Evolutionary conservation across 306 rosid genomes (phyloP).

Genomic region (Casuarina cunninghamiana): DNA sequence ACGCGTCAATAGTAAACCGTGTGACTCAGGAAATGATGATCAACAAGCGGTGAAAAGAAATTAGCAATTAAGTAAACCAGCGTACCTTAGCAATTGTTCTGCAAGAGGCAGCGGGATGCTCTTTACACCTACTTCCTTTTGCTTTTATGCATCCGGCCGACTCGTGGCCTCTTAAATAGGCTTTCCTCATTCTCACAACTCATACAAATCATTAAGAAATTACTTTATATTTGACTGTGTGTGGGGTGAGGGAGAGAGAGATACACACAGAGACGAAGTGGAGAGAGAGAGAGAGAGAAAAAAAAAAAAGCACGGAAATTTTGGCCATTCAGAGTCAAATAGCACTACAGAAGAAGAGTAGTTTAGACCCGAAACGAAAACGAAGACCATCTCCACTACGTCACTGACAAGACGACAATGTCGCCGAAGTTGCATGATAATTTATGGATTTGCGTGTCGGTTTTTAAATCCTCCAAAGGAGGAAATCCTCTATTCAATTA

Average conservation of each 20-base stretch:
- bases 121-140: slow-evolving; percentile 20
- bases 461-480: neutral
- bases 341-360: neutral
- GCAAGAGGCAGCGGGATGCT: slow-evolving; percentile 1
- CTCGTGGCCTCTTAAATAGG: slow-evolving; percentile 28
- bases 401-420: neutral
- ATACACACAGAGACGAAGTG: too few relatives aligned
- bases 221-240: neutral
- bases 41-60: neutral
- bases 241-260: neutral
- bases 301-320: neutral
- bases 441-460: neutral
- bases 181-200: neutral
- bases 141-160: slow-evolving; percentile 7
- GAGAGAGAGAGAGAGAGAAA: neutral
- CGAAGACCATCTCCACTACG: neutral
- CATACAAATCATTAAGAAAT: neutral
- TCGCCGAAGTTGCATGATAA: neutral
- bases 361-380: neutral
- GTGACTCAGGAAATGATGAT: slow-evolving; percentile 1
- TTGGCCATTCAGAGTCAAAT: neutral
- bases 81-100: slow-evolving; percentile 14
- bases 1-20: neutral
- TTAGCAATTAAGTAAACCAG: neutral
- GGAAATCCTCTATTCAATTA: slow-evolving; percentile 19